phyloP scores from a whole-genome alignment of 2,329 filamentous ascomycete species.

The Paradendryphiella salina region DNA sequence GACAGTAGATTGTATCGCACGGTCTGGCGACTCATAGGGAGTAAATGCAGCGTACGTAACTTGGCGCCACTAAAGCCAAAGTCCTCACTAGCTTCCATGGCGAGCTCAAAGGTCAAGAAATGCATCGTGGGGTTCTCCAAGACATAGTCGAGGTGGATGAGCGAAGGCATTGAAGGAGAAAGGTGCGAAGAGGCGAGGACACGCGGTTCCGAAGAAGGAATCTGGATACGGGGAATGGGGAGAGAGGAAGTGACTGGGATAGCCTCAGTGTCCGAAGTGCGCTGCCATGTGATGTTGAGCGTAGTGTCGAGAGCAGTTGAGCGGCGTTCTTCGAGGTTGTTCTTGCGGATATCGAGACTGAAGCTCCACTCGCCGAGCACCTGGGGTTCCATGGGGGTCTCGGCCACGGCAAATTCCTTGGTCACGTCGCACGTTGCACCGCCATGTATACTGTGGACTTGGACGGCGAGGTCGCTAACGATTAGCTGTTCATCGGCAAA shows the following conservation, averaged over 20 bases:
- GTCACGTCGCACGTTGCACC: slow-evolving; percentile 60
- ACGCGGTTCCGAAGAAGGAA: slow-evolving; percentile 83
- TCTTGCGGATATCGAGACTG: slow-evolving; percentile 73
- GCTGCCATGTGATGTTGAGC: slow-evolving; percentile 77
- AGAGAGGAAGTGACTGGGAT: slow-evolving; percentile 58
- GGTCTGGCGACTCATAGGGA: slow-evolving; percentile 76
- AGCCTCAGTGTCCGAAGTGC: slow-evolving; percentile 49
- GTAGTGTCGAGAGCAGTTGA: slow-evolving; percentile 74
- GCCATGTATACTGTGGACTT: slow-evolving; percentile 63
- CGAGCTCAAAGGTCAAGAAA: slow-evolving; percentile 88
- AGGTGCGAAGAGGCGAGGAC: slow-evolving; percentile 63
- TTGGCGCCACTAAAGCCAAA: slow-evolving; percentile 94
- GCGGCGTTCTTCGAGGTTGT: slow-evolving; percentile 78
- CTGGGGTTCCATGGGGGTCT: slow-evolving; percentile 61
- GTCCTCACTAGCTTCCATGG: slow-evolving; percentile 88
- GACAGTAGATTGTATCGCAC: slow-evolving; percentile 77
- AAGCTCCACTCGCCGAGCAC: slow-evolving; percentile 74
- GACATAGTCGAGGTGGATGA: slow-evolving; percentile 61
- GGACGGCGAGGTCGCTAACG: slow-evolving; percentile 67
- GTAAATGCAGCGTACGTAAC: slow-evolving; percentile 73
- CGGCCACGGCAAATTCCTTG: slow-evolving; percentile 32
- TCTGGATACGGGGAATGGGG: slow-evolving; percentile 75
- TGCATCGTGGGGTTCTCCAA: slow-evolving; percentile 95
- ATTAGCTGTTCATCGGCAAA: slow-evolving; percentile 68
- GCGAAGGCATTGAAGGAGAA: slow-evolving; percentile 32